Conservation (phyloP, 495 filamentous ascomycete species). For the Penicillium pancosmium region DNA sequence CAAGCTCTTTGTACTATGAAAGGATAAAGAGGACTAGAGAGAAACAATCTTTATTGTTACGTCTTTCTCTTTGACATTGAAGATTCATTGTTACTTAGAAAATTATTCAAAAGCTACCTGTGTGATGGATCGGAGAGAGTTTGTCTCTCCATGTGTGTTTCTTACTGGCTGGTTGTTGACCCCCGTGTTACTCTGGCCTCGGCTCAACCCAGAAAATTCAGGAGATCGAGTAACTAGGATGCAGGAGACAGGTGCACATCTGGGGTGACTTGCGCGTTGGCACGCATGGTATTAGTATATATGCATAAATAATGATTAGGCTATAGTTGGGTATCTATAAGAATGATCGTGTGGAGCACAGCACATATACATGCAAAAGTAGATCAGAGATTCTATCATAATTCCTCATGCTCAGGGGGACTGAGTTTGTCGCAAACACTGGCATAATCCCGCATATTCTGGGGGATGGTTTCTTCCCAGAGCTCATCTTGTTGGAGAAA, state of each 20-base stretch:
- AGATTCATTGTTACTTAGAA: too few relatives aligned
- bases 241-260: not conserved
- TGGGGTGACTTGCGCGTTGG: not conserved
- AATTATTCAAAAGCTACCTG: too few relatives aligned
- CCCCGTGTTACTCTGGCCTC: too few relatives aligned
- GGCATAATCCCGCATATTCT: conserved; percentile 49
- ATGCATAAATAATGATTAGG: not conserved
- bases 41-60: too few relatives aligned
- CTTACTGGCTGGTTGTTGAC: too few relatives aligned
- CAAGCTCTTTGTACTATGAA: too few relatives aligned
- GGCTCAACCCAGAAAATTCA: too few relatives aligned
- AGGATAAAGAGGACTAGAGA: too few relatives aligned
- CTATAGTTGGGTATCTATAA: not conserved
- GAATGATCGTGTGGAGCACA: not conserved
- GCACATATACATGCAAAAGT: not conserved
- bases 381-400: conserved; percentile 13
- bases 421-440: conserved; percentile 37
- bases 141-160: too few relatives aligned
- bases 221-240: too few relatives aligned
- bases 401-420: conserved; percentile 28
- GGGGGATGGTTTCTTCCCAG: conserved; percentile 45
- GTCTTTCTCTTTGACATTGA: too few relatives aligned
- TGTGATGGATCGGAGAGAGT: too few relatives aligned
- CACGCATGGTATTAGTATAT: not conserved
- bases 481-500: conserved; percentile 40